These are phyloP conservation scores for Helicocarpus griseus DNA, from an alignment of 2,329 filamentous ascomycete genomes.

Conservation along the genomic window DNA sequence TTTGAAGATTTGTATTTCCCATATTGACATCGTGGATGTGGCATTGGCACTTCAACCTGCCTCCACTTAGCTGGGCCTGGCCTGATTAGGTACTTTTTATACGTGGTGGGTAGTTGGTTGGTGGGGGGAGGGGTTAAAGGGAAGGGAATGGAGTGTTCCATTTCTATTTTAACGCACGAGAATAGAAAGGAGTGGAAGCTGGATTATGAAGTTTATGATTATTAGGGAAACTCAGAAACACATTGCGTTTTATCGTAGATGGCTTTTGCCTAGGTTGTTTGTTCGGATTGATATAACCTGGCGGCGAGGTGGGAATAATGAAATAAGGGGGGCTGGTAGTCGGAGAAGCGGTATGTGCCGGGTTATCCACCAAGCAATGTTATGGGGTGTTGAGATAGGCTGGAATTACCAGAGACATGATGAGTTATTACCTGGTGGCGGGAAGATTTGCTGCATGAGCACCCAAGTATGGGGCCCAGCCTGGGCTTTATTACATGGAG, in stretches of 20 bases:
- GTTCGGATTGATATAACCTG: no score
- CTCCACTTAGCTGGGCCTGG: neutral
- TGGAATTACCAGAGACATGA: no score
- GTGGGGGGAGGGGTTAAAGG: neutral
- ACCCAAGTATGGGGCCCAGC: constrained; percentile 9
- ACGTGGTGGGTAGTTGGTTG: neutral
- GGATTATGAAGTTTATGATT: no score
- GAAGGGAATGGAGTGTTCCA: neutral
- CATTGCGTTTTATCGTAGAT: no score
- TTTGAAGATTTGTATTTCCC: neutral
- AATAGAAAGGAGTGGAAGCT: no score
- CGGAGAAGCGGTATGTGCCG: no score
- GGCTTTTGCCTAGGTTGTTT: no score
- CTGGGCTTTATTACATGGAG: neutral
- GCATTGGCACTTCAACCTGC: constrained; percentile 5
- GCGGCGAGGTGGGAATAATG: no score
- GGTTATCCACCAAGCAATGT: no score
- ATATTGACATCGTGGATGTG: neutral
- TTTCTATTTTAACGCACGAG: no score
- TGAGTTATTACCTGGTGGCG: neutral
- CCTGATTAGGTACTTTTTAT: neutral
- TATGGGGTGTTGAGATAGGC: neutral
- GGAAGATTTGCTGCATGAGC: constrained; percentile 8
- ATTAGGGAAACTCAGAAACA: no score
- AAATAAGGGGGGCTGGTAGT: no score